Evolutionary conservation across 2,329 filamentous ascomycete species (phyloP), one percentile per base, ranked within the genome.

Genomic region (Clarireedia paspali): DNA sequence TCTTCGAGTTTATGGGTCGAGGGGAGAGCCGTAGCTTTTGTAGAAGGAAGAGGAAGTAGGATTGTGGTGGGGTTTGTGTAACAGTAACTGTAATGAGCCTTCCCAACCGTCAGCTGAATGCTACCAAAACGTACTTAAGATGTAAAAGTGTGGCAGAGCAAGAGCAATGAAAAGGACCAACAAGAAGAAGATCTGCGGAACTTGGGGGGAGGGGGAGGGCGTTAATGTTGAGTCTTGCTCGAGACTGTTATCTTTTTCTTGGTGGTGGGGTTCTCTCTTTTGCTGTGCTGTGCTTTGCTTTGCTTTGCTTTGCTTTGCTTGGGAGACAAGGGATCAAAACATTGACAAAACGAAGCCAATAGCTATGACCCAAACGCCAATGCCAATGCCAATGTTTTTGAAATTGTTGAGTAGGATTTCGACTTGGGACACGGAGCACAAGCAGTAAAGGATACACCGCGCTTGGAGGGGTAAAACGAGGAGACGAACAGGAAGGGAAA

Each of bases 21-120:
- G 24, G 47, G 38, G 38, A 50, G 27, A 48, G 30, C 27, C 27
- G 48, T 42, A 27, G 47, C 6, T 30, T 52, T 46, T 52, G 48
- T 56, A 56, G 39, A 39, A 30, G 27, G 27, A 30, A 9, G 36
- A 15, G 48, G 17, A 50, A 24, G 38, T 4, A 3, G 40, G 14
- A 12, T 44, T 38, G 39, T 46, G 53, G 48, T 20, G 48, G 40
- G 42, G n/a, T 42, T 17, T 17, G 46, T 55, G 26, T 40, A 45
- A 55, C 46, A 44, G 27, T 17, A n/a, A 7, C 27, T 30, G 27
- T 30, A 27, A 55, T 39, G 26, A 17, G 6, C 53, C 45, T 50
- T 55, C 15, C 23, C 6, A 44, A 48, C 38, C 20, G 53, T 55
- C 39, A 55, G 53, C 38, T 47, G 6, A 26, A 50, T 50, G 40